Evolutionary conservation across 257 asterid species (phyloP), one percentile per base, ranked within the genome.

Genomic region (Petunia secreta): DNA sequence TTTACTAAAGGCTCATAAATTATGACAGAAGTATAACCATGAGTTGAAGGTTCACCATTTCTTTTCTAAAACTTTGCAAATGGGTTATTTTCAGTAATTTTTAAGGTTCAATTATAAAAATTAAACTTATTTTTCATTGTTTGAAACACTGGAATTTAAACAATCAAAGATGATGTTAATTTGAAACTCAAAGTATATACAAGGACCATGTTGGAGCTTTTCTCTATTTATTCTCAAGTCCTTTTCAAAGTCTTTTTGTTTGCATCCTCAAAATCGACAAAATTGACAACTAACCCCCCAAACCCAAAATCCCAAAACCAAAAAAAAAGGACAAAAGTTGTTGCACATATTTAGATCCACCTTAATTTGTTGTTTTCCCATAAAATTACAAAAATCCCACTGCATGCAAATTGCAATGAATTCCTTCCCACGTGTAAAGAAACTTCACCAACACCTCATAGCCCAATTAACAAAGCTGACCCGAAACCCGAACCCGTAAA

Each of bases 241-340:
- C 9, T 69, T 69, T 46, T 69, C 59, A 69, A 69, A 44, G 59
- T 69, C 52, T 46, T 9, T 66, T 67, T 44, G n/a, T 15, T 4
- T 16, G 1, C 4, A 44, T 68, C 10, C 4, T 44, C 1, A 8
- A 25, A 25, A 44, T 44, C 75, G 25, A 5, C 37, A 2, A 46
- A 25, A 69, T 46, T 46, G 58, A 46, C 58, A 46, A 69, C 25
- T 69, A 46, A 0, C 13, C 11, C 59, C 76, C 7, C 25, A 25
- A 25, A 25, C 25, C 25, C 25, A 25, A 25, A 25, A 25, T 25
- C 25, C 25, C 25, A 25, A 25, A 25, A 25, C 25, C n/a, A 2
- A 16, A 68, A 69, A 9, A 38, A 2, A 59, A 46, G 10, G 77
- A 46, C 77, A 69, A 69, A 69, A 46, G 43, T 25, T 69, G 77